Conservation (phyloP, 108 stramenopile species). For the Stephanodiscus triporus region DNA sequence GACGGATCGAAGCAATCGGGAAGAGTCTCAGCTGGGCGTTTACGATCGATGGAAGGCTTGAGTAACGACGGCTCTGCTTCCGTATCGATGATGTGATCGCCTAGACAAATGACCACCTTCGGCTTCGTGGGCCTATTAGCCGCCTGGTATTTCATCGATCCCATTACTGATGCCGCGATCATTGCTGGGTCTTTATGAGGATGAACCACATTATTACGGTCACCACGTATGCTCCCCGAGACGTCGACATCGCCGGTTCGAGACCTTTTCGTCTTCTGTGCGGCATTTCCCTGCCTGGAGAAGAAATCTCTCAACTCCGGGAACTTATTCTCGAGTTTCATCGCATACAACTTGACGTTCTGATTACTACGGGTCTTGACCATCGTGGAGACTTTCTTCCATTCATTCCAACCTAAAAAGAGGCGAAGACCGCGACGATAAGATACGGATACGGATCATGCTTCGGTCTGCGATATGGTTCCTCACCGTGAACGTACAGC, state of each 20-base stretch:
- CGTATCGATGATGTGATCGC: slow-evolving; percentile 36
- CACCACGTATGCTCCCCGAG: neutral
- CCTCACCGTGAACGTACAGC: slow-evolving; percentile 31
- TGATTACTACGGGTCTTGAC: slow-evolving; percentile 8
- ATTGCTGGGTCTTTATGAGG: neutral
- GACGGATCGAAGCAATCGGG: slow-evolving; percentile 23
- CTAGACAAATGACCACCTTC: slow-evolving; percentile 42
- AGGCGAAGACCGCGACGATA: neutral
- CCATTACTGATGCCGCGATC: slow-evolving; percentile 3
- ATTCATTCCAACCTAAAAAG: slow-evolving; percentile 32
- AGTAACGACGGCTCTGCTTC: slow-evolving; percentile 13
- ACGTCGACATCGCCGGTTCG: neutral
- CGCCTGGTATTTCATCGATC: slow-evolving; percentile 10
- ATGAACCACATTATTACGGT: neutral
- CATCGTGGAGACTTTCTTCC: slow-evolving; percentile 23
- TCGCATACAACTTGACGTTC: slow-evolving; percentile 11
- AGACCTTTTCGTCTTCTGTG: neutral
- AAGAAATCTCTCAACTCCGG: slow-evolving; percentile 22
- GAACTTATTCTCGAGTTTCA: slow-evolving; percentile 11
- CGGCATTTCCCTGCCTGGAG: slow-evolving; percentile 9
- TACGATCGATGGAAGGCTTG: slow-evolving; percentile 14
- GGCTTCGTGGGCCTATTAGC: neutral
- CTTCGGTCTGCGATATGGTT: neutral
- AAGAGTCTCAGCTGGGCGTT: slow-evolving; percentile 6
- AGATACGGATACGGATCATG: neutral